Evolutionary conservation across 202 grass and related monocot genomes (phyloP).

Genomic region (Bolboschoenoplectus hybrid): DNA sequence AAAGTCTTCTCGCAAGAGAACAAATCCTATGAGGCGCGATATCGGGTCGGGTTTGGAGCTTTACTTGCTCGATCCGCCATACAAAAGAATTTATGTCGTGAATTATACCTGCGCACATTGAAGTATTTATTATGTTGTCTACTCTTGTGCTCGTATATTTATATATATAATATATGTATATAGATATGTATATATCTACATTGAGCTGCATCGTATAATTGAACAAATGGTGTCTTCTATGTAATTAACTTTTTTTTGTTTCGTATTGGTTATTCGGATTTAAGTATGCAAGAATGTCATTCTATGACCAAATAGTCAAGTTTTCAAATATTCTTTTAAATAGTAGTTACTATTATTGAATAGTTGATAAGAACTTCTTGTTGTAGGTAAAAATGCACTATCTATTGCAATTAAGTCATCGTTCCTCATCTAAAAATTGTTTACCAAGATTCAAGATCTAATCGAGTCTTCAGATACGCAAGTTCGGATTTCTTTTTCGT

Average conservation of each 20-base stretch:
- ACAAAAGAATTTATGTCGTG: slow-evolving; percentile 3
- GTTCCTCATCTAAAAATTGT: too few relatives aligned
- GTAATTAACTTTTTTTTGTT: neutral
- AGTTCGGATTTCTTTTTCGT: too few relatives aligned
- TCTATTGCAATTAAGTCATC: too few relatives aligned
- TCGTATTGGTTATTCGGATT: neutral
- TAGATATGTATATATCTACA: too few relatives aligned
- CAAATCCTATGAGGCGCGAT: slow-evolving; percentile 22
- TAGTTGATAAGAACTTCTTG: too few relatives aligned
- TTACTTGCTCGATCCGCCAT: neutral
- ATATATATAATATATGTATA: neutral
- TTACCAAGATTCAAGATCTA: too few relatives aligned
- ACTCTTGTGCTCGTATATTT: neutral
- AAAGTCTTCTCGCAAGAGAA: slow-evolving; percentile 41
- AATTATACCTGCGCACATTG: neutral
- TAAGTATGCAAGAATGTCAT: neutral
- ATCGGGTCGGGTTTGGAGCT: neutral
- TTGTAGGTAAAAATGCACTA: too few relatives aligned
- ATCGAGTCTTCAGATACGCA: too few relatives aligned
- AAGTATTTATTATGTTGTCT: neutral
- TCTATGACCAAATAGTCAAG: neutral
- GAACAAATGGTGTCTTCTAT: neutral
- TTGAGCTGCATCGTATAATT: neutral
- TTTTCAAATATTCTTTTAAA: neutral
- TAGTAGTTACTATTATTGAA: too few relatives aligned